These are phyloP conservation scores for Hypoxylon sp. DNA, from an alignment of 2,329 filamentous ascomycete genomes.

Conservation along the genomic window DNA sequence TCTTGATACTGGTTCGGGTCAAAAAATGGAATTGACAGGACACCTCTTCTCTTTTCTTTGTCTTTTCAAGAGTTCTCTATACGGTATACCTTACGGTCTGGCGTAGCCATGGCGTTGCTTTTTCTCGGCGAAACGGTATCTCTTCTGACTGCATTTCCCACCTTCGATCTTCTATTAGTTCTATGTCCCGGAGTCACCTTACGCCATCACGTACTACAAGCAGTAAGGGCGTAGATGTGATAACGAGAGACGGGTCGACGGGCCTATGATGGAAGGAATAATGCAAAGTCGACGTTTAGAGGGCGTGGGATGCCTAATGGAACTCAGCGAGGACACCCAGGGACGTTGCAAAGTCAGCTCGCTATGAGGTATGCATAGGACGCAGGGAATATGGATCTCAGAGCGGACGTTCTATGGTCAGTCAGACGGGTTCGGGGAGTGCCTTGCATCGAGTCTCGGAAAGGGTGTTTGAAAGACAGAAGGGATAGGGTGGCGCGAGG, in stretches of 20 bases:
- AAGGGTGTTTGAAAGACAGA: neutral
- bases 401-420: slow-evolving; percentile 8
- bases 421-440: slow-evolving; percentile 1
- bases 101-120: slow-evolving; percentile 34
- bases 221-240: slow-evolving; percentile 16
- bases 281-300: slow-evolving; percentile 7
- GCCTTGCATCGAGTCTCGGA: neutral
- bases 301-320: slow-evolving; percentile 5
- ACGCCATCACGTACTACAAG: slow-evolving; percentile 17
- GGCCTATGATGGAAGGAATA: slow-evolving; percentile 36
- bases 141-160: slow-evolving; percentile 22
- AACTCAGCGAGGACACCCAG: neutral
- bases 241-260: slow-evolving; percentile 32
- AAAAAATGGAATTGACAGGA: slow-evolving; percentile 34
- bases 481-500: neutral
- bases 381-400: neutral
- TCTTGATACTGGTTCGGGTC: slow-evolving; percentile 20
- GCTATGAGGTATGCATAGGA: slow-evolving; percentile 3
- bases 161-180: slow-evolving; percentile 19
- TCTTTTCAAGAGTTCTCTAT: slow-evolving; percentile 21
- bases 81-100: slow-evolving; percentile 36
- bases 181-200: slow-evolving; percentile 28
- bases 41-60: slow-evolving; percentile 14
- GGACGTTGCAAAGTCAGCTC: neutral
- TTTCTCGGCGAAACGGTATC: slow-evolving; percentile 19